These are phyloP conservation scores for Rhododendron ferrugineum DNA, from an alignment of 148 eudicot species.

Conservation along the genomic window DNA sequence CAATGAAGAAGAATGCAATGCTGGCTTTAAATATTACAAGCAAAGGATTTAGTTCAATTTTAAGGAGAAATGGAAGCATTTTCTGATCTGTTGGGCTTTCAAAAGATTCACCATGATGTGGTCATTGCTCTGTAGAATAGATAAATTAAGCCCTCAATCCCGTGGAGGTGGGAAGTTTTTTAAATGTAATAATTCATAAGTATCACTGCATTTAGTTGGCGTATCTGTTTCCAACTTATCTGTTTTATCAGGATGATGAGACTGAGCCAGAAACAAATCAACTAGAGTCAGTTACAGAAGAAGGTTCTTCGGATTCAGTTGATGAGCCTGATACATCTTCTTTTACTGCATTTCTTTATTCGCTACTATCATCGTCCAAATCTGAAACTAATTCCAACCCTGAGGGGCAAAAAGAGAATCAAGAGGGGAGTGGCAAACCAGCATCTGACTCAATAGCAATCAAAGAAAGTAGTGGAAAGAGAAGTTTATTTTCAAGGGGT, in stretches of 20 bases:
- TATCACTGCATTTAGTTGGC: neutral
- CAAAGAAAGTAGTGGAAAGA: conserved; percentile 58
- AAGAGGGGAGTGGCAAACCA: conserved; percentile 26
- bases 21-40: neutral
- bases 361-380: conserved; percentile 49
- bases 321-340: conserved; percentile 97
- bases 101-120: neutral
- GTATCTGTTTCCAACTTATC: neutral
- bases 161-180: neutral
- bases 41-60: neutral
- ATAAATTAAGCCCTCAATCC: neutral
- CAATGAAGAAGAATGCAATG: neutral
- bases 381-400: conserved; percentile 23
- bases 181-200: neutral
- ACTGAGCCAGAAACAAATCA: conserved; percentile 30
- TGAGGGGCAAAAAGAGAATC: conserved; percentile 21
- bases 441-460: conserved; percentile 18
- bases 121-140: neutral
- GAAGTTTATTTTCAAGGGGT: conserved; percentile 62
- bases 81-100: neutral
- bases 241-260: conserved; percentile 39
- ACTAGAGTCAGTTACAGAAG: conserved; percentile 41
- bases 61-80: neutral
- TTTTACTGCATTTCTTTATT: conserved; percentile 74
- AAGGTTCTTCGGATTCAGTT: conserved; percentile 31